Conservation (phyloP, 1,284 basidiomycete species). For the Leccinum pseudoinsigne region DNA sequence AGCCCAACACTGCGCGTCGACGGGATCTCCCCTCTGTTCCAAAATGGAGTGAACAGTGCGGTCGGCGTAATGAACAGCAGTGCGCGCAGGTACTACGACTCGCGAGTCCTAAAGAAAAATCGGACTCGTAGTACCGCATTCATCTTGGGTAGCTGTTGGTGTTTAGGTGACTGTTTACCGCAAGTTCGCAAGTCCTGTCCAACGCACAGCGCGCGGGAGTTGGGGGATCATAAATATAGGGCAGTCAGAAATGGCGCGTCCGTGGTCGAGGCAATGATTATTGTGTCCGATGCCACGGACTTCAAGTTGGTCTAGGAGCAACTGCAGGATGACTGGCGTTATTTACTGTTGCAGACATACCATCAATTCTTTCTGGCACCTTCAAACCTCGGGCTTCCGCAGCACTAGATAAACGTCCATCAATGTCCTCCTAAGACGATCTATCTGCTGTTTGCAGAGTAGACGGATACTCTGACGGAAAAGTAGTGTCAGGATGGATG, state of each 20-base stretch:
- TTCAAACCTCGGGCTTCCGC: no score
- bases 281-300: background rate
- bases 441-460: background rate
- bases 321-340: background rate
- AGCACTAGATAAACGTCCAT: background rate
- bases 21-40: background rate
- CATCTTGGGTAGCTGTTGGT: background rate
- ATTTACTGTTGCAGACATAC: no score
- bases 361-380: no score
- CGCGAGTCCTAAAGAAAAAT: background rate
- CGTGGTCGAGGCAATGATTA: background rate
- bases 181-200: background rate
- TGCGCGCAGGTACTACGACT: background rate
- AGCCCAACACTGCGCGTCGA: background rate
- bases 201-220: background rate
- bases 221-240: background rate
- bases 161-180: background rate
- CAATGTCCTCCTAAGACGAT: background rate
- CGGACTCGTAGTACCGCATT: background rate
- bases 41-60: background rate
- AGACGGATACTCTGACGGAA: background rate
- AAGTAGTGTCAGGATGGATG: background rate
- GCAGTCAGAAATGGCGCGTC: background rate
- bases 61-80: background rate
- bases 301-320: background rate